A percentile compares a stretch with the other conserved stretches of the same genome.
Evolutionary conservation across 192 early-diverging fungal genomes (phyloP).

Genomic region (Spinellus fusiger): DNA sequence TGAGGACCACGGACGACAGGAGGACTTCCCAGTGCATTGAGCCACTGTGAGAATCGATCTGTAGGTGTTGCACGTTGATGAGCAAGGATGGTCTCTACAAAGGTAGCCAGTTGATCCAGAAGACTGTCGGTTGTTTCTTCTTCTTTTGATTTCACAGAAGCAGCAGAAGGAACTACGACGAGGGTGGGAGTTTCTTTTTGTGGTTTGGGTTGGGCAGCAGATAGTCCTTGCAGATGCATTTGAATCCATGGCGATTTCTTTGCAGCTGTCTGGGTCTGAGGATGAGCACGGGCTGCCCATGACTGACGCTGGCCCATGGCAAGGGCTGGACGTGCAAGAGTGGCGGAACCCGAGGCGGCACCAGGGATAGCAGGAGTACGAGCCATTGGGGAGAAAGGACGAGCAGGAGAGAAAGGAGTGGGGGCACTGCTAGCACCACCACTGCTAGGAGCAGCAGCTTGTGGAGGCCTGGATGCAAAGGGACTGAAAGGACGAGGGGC

Average conservation of each 20-base stretch:
- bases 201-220: conserved; percentile 2
- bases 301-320: conserved; percentile 6
- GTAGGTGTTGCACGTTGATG: not conserved
- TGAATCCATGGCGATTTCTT: conserved; percentile 8
- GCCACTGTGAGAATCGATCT: conserved; percentile 13
- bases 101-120: conserved; percentile 6
- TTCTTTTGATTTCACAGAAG: not conserved
- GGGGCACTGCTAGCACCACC: not conserved
- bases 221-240: conserved; percentile 5
- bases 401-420: not conserved
- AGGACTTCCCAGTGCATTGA: conserved; percentile 28
- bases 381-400: not conserved
- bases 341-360: not conserved
- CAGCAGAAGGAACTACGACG: not conserved
- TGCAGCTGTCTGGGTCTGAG: conserved; percentile 2
- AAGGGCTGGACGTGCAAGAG: not conserved
- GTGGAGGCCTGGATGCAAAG: not conserved
- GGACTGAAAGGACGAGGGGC: not conserved
- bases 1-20: conserved; percentile 7
- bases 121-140: conserved; percentile 16
- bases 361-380: not conserved
- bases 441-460: too few species aligned
- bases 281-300: conserved; percentile 15
- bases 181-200: not conserved
- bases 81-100: not conserved